A percentile compares a stretch with the other conserved stretches of the same genome.
Conservation (phyloP, 129 eudicot genomes). For the Oenanthe sinensis region DNA sequence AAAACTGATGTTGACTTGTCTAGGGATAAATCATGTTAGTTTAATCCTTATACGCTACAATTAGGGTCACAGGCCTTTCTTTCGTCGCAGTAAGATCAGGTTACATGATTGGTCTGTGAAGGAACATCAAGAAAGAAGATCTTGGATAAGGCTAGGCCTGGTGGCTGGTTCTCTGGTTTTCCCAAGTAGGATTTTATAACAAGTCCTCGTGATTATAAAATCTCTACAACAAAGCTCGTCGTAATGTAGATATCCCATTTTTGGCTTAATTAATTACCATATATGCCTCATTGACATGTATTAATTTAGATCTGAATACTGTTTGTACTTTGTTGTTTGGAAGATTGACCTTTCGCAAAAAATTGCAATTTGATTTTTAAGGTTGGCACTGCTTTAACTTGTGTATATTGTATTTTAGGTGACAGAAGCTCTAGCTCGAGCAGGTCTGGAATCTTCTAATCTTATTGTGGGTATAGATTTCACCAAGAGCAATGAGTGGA, state of each 20-base stretch:
- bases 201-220: not conserved
- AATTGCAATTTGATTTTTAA: not conserved
- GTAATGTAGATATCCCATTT: not conserved
- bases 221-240: not conserved
- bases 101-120: too few species aligned
- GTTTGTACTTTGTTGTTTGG: not conserved
- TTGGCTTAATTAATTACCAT: not conserved
- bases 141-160: not conserved
- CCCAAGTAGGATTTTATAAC: not conserved
- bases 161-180: not conserved
- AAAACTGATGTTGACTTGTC: not conserved
- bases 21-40: not conserved
- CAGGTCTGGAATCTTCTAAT: conserved; percentile 76
- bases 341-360: not conserved
- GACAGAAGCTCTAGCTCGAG: conserved; percentile 55
- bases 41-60: not conserved
- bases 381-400: not conserved
- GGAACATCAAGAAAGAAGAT: too few species aligned
- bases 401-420: conserved; percentile 25
- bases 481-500: conserved; percentile 85
- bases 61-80: not conserved
- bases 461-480: conserved; percentile 74
- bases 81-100: too few species aligned
- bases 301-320: not conserved
- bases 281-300: not conserved